A percentile compares a stretch with the other conserved stretches of the same genome.
Conservation (phyloP, 2,329 filamentous ascomycete species). For the Colletotrichum nymphaeae region DNA sequence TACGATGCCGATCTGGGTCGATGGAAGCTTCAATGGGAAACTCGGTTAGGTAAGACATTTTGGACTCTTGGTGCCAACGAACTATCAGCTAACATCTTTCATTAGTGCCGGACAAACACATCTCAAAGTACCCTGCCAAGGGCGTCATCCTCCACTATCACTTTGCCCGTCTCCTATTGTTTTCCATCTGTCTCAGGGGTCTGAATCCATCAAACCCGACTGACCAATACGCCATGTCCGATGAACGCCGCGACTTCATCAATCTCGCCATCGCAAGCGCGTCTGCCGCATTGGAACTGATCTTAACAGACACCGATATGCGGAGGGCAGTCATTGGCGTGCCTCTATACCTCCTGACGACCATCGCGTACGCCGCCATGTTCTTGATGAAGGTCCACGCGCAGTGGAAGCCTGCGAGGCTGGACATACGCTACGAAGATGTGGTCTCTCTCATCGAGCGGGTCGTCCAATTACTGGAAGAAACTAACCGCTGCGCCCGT, state of each 20-base stretch:
- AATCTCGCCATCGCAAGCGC: conserved; percentile 52
- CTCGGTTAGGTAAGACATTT: conserved; percentile 43
- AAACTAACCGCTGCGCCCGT: conserved; percentile 41
- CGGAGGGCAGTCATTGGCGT: conserved; percentile 45
- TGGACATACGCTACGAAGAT: conserved; percentile 45
- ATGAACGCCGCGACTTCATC: conserved; percentile 56
- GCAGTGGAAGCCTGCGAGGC: conserved; percentile 43
- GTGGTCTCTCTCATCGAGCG: conserved; percentile 42
- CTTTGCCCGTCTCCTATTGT: conserved; percentile 61
- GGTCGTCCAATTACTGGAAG: conserved; percentile 40
- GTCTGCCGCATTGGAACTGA: conserved; percentile 43
- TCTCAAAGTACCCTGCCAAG: conserved; percentile 61
- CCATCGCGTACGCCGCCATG: conserved; percentile 45
- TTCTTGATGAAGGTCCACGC: conserved; percentile 48
- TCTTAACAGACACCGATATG: conserved; percentile 46
- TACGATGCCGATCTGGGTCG: conserved; percentile 46
- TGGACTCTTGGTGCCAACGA: conserved; percentile 27
- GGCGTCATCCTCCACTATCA: conserved; percentile 61
- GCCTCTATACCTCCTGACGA: conserved; percentile 46
- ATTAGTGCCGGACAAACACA: conserved; percentile 55
- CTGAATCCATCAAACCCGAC: conserved; percentile 39
- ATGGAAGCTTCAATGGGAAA: conserved; percentile 51
- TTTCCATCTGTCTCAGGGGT: conserved; percentile 58
- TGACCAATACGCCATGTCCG: conserved; percentile 54
- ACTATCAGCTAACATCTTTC: neutral